These are phyloP conservation scores for Linderniella brevidens DNA, from an alignment of 257 asterid species.

Conservation along the genomic window DNA sequence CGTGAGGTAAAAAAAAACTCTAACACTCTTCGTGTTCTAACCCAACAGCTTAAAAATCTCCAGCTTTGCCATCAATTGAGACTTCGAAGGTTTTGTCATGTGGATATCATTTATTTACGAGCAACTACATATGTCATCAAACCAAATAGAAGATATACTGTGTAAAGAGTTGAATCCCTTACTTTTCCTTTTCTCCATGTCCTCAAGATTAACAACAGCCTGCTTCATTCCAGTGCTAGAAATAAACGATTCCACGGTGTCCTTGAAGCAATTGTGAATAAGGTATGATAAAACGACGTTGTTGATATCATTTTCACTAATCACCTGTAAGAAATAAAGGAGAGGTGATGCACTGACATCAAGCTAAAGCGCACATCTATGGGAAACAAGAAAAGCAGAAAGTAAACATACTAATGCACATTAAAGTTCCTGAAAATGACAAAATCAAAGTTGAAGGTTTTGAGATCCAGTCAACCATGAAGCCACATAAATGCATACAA, in stretches of 20 bases:
- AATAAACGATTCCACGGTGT: slow-evolving; percentile 55
- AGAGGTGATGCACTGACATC: too few relatives aligned
- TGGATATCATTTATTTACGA: too few relatives aligned
- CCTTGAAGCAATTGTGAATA: slow-evolving; percentile 72
- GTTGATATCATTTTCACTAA: slow-evolving; percentile 60
- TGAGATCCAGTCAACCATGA: not conserved
- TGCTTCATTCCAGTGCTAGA: slow-evolving; percentile 49
- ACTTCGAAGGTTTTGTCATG: too few relatives aligned
- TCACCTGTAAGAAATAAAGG: slow-evolving; percentile 21
- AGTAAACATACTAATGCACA: not conserved
- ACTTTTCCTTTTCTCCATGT: slow-evolving; percentile 79
- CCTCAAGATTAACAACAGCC: slow-evolving; percentile 34
- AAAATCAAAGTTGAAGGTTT: slow-evolving; percentile 1
- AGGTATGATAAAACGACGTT: slow-evolving; percentile 69
- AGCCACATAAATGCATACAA: not conserved
- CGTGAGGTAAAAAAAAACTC: too few relatives aligned
- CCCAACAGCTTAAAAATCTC: too few relatives aligned
- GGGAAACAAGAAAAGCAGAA: too few relatives aligned
- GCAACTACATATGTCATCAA: too few relatives aligned
- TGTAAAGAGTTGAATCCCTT: slow-evolving; percentile 13
- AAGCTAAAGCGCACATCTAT: not conserved
- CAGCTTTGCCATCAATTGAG: too few relatives aligned
- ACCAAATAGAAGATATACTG: too few relatives aligned
- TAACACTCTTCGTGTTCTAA: too few relatives aligned
- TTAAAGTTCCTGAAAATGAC: too few relatives aligned